Percentiles rank a stretch among this genome's conserved stretches.
phyloP scores from a whole-genome alignment of 352 stramenopile genomes.

The Aphanomyces cochlioides region DNA sequence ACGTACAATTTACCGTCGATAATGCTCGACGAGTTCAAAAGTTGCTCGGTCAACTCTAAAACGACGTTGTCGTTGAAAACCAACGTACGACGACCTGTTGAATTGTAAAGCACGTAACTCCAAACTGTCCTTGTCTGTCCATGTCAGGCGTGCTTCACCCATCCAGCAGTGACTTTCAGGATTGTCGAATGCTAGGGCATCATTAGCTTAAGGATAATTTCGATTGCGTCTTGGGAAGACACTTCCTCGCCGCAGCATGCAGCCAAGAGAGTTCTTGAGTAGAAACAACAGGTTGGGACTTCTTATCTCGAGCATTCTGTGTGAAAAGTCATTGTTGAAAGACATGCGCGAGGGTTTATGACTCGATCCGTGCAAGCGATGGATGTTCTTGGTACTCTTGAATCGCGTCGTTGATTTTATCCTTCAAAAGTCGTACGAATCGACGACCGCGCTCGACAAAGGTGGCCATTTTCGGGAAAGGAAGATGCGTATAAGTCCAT shows the following conservation, averaged over 20 bases:
- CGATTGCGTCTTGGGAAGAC: no score
- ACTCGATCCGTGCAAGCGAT: neutral
- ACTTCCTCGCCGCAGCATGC: no score
- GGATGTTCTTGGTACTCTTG: neutral
- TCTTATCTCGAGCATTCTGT: neutral
- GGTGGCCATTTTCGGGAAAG: neutral
- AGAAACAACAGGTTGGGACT: neutral
- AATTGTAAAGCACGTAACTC: no score
- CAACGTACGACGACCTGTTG: no score
- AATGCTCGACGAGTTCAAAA: neutral
- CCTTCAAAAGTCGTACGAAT: neutral
- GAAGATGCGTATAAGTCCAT: neutral
- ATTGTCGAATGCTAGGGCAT: no score
- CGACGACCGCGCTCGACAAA: conserved; percentile 2
- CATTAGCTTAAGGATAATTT: no score
- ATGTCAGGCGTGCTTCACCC: no score
- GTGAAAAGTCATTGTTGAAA: neutral
- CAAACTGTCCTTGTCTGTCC: no score
- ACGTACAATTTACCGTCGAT: neutral
- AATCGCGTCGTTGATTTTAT: neutral
- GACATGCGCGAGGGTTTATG: no score
- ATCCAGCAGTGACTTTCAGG: no score
- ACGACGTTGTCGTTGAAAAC: neutral
- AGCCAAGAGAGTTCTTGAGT: no score
- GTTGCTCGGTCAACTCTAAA: neutral